Conservation (phyloP, 2,329 filamentous ascomycete genomes). For the Ilyonectria destructans region DNA sequence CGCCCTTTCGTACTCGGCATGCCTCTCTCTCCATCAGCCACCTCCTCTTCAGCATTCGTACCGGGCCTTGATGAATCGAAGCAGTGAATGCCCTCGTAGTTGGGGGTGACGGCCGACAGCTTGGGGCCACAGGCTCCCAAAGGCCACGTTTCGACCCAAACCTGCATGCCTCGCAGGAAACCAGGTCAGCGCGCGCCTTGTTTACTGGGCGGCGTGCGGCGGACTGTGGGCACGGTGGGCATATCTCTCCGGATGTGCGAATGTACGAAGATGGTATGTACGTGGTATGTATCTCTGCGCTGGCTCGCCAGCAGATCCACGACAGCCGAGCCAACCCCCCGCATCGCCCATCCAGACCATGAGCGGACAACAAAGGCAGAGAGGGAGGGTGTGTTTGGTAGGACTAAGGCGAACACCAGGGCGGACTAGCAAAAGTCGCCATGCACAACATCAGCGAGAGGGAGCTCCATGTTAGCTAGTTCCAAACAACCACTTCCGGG, state of each 20-base stretch:
- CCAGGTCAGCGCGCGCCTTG: constrained; percentile 12
- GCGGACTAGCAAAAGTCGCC: constrained; percentile 22
- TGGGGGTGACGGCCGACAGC: neutral
- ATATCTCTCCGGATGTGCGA: constrained; percentile 10
- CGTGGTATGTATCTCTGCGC: constrained; percentile 24
- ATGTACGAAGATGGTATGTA: constrained; percentile 12
- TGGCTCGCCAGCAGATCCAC: constrained; percentile 26
- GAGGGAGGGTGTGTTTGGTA: constrained; percentile 17
- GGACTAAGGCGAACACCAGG: constrained; percentile 23
- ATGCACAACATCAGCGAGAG: constrained; percentile 25
- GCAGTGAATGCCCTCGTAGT: neutral
- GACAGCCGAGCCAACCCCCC: constrained; percentile 21
- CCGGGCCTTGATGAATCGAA: constrained; percentile 14
- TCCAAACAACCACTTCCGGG: constrained; percentile 2
- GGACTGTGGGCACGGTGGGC: constrained; percentile 1
- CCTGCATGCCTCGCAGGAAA: constrained; percentile 25
- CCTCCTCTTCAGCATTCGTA: constrained; percentile 19
- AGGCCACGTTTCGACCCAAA: constrained; percentile 32
- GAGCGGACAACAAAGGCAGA: constrained; percentile 4
- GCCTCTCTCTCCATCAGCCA: neutral
- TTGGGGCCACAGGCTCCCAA: neutral
- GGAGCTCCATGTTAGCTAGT: constrained; percentile 6
- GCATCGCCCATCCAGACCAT: constrained; percentile 7
- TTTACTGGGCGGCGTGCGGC: constrained; percentile 13
- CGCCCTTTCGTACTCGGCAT: neutral